phyloP scores from a whole-genome alignment of 2,329 filamentous ascomycete species.

The Claviceps monticola region DNA sequence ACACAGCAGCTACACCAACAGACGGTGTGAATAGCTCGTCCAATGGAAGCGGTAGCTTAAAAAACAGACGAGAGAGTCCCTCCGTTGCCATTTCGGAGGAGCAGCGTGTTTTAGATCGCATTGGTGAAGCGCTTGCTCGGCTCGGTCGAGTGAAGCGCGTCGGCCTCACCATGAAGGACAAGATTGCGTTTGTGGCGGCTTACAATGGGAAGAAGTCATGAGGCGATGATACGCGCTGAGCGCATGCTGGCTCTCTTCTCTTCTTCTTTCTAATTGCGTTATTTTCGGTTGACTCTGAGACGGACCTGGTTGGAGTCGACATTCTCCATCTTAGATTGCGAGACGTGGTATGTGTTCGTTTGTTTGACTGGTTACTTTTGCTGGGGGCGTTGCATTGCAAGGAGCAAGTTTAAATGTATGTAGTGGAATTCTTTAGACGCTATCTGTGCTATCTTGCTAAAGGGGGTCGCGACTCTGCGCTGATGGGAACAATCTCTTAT shows the following conservation, averaged over 20 bases:
- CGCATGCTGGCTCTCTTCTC: no score
- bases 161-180: constrained; percentile 69
- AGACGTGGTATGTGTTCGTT: not conserved
- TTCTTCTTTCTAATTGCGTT: not conserved
- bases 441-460: not conserved
- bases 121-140: constrained; percentile 77
- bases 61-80: constrained; percentile 11
- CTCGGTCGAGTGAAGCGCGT: constrained; percentile 81
- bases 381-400: constrained; percentile 10
- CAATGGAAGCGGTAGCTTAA: constrained; percentile 13
- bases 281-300: not conserved
- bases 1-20: constrained; percentile 26
- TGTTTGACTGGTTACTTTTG: not conserved
- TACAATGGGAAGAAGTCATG: constrained; percentile 33
- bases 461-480: no score
- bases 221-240: not conserved
- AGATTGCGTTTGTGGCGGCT: constrained; percentile 64
- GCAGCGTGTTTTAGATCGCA: constrained; percentile 56
- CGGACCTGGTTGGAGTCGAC: not conserved
- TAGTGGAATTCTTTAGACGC: not conserved
- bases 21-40: constrained; percentile 18
- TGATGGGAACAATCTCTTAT: no score
- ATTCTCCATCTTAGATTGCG: not conserved
- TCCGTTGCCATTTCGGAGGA: constrained; percentile 38
- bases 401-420: constrained; percentile 6